phyloP scores from a whole-genome alignment of 257 asterid species.

The Leonotis leonurus region DNA sequence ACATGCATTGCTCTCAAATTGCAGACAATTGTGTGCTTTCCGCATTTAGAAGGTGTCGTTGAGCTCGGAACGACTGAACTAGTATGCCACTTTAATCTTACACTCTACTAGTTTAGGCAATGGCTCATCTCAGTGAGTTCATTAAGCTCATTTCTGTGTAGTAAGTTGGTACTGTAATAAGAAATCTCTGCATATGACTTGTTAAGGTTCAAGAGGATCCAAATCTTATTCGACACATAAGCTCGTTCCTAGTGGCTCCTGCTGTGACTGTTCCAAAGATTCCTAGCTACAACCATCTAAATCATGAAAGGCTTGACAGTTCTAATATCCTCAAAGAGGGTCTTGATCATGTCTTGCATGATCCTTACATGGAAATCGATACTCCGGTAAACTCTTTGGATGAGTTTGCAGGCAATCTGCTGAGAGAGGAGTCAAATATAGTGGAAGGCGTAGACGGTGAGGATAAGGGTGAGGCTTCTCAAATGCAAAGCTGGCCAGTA shows the following conservation, averaged over 20 bases:
- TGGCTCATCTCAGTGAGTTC: too few species aligned
- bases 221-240: constrained; percentile 51
- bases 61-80: constrained; percentile 84
- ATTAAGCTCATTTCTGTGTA: not conserved
- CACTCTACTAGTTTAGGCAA: not conserved
- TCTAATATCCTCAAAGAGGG: constrained; percentile 22
- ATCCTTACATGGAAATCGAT: constrained; percentile 28
- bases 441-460: constrained; percentile 46
- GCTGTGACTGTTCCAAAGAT: constrained; percentile 13
- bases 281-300: constrained; percentile 29
- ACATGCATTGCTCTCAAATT: constrained; percentile 12
- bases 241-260: constrained; percentile 43
- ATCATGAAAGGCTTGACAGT: too few species aligned
- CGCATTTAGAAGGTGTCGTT: constrained; percentile 67
- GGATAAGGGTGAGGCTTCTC: constrained; percentile 65
- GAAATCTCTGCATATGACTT: not conserved
- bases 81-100: constrained; percentile 31
- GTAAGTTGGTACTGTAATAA: not conserved
- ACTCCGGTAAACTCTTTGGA: constrained; percentile 44
- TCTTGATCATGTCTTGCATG: constrained; percentile 36
- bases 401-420: constrained; percentile 44
- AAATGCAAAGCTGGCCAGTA: constrained; percentile 46
- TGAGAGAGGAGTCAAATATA: constrained; percentile 47
- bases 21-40: constrained; percentile 94
- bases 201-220: constrained; percentile 67